A percentile compares a stretch with the other conserved stretches of the same genome.
Conservation (phyloP, 257 asterid genomes). For the Craterostigma plantagineum region DNA sequence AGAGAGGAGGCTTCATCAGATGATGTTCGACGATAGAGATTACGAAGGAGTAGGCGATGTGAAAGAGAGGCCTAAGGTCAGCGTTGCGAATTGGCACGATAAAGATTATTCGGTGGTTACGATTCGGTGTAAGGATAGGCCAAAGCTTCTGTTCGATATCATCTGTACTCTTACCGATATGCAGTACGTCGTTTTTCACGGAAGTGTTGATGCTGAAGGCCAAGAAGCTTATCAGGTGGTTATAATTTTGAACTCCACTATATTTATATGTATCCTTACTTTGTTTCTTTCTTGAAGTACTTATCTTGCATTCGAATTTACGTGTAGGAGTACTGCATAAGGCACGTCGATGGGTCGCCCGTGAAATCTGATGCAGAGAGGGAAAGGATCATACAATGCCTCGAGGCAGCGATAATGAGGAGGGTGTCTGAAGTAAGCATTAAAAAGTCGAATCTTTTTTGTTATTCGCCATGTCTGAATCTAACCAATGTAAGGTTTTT, state of each 20-base stretch:
- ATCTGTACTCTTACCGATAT: slow-evolving; percentile 87
- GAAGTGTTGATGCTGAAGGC: slow-evolving; percentile 63
- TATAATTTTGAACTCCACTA: too few species aligned
- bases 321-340: slow-evolving; percentile 73
- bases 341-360: slow-evolving; percentile 83
- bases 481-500: not conserved
- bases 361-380: slow-evolving; percentile 95
- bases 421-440: slow-evolving; percentile 83
- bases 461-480: not conserved
- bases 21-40: slow-evolving; percentile 92
- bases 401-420: slow-evolving; percentile 88
- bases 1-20: slow-evolving; percentile 80
- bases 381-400: slow-evolving; percentile 72
- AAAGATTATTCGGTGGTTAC: slow-evolving; percentile 81
- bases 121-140: slow-evolving; percentile 72
- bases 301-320: not conserved
- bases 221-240: slow-evolving; percentile 76
- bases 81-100: slow-evolving; percentile 82
- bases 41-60: slow-evolving; percentile 30
- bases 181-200: slow-evolving; percentile 93
- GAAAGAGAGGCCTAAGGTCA: slow-evolving; percentile 58
- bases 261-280: not conserved
- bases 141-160: slow-evolving; percentile 75
- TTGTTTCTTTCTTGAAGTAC: not conserved
- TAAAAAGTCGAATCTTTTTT: too few species aligned